A percentile compares a stretch with the other conserved stretches of the same genome.
Conservation (phyloP, 352 stramenopile species). For the Pythium aristosporum region DNA sequence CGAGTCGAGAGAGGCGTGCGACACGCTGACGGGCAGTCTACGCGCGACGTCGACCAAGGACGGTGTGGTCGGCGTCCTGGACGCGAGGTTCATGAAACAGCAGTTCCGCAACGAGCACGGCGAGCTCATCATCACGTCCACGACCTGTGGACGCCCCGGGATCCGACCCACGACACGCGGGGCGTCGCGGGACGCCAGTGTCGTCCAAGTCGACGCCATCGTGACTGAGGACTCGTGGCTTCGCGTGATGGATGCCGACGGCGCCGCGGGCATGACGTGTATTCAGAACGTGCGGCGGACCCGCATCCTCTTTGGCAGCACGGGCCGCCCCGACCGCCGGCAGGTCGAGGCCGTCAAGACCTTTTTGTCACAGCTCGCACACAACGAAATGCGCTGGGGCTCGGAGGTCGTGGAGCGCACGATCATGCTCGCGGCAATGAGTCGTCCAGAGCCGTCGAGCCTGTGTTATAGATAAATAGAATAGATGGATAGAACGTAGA, state of each 20-base stretch:
- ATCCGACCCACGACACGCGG: background rate
- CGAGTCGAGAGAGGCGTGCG: background rate
- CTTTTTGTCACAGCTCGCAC: background rate
- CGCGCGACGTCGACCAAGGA: background rate
- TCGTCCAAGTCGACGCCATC: background rate
- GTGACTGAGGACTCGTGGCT: slow-evolving; percentile 13
- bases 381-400: slow-evolving; percentile 12
- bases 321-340: background rate
- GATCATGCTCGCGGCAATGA: background rate
- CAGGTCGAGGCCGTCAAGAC: slow-evolving; percentile 1
- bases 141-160: background rate
- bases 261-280: background rate
- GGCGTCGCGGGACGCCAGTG: background rate
- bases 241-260: background rate
- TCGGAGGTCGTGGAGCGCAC: slow-evolving; percentile 3
- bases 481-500: too few species aligned
- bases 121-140: slow-evolving; percentile 9
- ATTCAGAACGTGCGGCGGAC: slow-evolving; percentile 8
- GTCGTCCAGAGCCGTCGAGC: background rate
- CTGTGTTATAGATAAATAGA: too few species aligned
- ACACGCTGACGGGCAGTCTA: background rate
- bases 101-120: slow-evolving; percentile 10
- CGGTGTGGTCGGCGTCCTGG: background rate
- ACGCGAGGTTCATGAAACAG: slow-evolving; percentile 2
- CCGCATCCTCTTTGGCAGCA: slow-evolving; percentile 1